Percentiles rank a stretch among this genome's conserved stretches.
Evolutionary conservation across 768 basidiomycete species (phyloP).

Genomic region (Suillus variegatus): DNA sequence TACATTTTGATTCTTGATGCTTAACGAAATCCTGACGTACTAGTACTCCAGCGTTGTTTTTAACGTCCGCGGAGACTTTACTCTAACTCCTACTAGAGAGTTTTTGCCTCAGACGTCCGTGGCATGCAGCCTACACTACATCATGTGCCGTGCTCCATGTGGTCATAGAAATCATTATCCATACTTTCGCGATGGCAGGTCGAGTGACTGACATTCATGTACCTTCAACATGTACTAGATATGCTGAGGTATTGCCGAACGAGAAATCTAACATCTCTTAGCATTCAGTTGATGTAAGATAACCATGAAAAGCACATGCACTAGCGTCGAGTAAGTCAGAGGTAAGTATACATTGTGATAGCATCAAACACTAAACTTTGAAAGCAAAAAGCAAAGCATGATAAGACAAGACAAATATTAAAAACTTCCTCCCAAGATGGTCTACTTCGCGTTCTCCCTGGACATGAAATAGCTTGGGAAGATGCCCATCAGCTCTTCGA

Average conservation of each 20-base stretch:
- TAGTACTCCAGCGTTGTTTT: background rate
- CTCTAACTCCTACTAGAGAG: background rate
- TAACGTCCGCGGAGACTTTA: background rate
- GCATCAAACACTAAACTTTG: background rate
- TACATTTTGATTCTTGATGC: no score
- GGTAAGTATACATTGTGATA: background rate
- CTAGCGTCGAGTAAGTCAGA: background rate
- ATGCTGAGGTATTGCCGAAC: background rate
- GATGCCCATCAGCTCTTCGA: slow-evolving; percentile 53
- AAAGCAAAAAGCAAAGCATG: slow-evolving; percentile 3
- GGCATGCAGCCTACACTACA: background rate
- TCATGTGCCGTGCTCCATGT: background rate
- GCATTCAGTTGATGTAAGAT: background rate
- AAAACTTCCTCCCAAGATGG: background rate
- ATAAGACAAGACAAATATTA: background rate
- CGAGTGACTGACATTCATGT: background rate
- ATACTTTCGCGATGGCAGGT: background rate
- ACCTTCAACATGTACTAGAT: background rate
- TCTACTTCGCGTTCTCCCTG: slow-evolving; percentile 9
- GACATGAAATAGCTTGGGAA: slow-evolving; percentile 55
- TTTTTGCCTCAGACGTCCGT: background rate
- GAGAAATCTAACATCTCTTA: background rate
- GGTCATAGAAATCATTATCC: background rate
- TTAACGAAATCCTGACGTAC: no score
- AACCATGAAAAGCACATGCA: background rate